Conservation (phyloP, 106 monocot species). For the Dendrobium chrysotoxum region DNA sequence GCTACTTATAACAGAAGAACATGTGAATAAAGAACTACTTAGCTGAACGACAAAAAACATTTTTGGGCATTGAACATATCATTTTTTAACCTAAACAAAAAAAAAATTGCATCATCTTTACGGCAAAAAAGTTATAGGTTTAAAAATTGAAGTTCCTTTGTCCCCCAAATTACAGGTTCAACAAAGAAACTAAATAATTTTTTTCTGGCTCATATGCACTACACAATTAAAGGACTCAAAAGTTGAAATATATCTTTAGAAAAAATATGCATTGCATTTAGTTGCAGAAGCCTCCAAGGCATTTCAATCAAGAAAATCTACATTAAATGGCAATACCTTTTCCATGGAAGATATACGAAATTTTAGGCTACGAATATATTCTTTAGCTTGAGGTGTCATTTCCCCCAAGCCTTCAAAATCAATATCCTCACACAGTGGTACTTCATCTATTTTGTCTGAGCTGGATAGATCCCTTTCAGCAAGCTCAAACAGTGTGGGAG, state of each 20-base stretch:
- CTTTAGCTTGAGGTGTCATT: constrained; percentile 50
- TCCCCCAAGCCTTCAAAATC: constrained; percentile 51
- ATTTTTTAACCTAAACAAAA: not conserved
- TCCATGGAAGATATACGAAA: constrained; percentile 63
- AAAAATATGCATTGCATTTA: not conserved
- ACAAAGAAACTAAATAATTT: not conserved
- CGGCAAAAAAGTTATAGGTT: not conserved
- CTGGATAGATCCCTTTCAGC: constrained; percentile 14
- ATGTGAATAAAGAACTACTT: not conserved
- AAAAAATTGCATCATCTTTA: no score
- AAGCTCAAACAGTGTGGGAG: constrained; percentile 17
- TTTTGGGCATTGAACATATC: not conserved
- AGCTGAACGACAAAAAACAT: not conserved
- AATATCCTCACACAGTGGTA: constrained; percentile 18
- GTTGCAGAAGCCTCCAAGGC: not conserved
- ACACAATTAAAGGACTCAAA: not conserved
- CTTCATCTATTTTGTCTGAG: constrained; percentile 23
- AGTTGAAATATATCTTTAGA: not conserved
- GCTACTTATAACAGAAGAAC: not conserved
- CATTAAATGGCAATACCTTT: constrained; percentile 42
- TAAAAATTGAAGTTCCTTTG: not conserved
- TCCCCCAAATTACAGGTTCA: not conserved
- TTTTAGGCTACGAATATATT: constrained; percentile 69
- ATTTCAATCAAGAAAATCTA: not conserved
- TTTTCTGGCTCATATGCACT: not conserved